phyloP scores from a whole-genome alignment of 75 land plant genomes.

The Chamaecyparis obtusa region DNA sequence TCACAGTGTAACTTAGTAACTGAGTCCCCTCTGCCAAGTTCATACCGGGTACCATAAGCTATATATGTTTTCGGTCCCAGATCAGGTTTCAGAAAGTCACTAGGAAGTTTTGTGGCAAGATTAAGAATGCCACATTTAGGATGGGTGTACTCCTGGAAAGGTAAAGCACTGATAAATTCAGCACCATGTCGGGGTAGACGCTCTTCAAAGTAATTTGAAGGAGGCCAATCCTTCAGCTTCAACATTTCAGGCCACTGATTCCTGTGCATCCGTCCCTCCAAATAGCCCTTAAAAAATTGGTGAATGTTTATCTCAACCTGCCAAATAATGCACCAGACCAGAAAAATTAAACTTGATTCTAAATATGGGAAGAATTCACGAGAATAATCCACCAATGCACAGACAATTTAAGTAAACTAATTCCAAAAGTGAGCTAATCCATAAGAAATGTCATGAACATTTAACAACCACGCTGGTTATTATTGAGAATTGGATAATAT shows the following conservation, averaged over 20 bases:
- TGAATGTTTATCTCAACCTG: constrained; percentile 81
- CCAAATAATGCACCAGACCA: constrained; percentile 8
- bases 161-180: constrained; percentile 62
- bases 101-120: constrained; percentile 72
- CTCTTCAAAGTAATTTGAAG: constrained; percentile 64
- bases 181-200: constrained; percentile 75
- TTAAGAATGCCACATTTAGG: constrained; percentile 73
- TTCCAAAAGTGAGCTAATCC: background rate
- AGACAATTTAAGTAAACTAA: background rate
- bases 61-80: constrained; percentile 91
- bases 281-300: constrained; percentile 77
- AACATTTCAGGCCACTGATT: constrained; percentile 83
- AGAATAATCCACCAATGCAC: background rate
- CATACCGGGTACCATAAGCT: constrained; percentile 71
- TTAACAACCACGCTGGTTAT: background rate
- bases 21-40: constrained; percentile 87
- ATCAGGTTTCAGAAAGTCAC: constrained; percentile 49
- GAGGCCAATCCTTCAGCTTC: constrained; percentile 93
- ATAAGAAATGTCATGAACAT: background rate
- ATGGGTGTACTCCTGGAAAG: constrained; percentile 75
- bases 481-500: background rate
- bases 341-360: background rate
- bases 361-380: background rate
- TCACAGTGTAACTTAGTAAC: constrained; percentile 91
- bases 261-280: constrained; percentile 59